phyloP scores from a whole-genome alignment of 495 filamentous ascomycete genomes.

The Podospora anserina region DNA sequence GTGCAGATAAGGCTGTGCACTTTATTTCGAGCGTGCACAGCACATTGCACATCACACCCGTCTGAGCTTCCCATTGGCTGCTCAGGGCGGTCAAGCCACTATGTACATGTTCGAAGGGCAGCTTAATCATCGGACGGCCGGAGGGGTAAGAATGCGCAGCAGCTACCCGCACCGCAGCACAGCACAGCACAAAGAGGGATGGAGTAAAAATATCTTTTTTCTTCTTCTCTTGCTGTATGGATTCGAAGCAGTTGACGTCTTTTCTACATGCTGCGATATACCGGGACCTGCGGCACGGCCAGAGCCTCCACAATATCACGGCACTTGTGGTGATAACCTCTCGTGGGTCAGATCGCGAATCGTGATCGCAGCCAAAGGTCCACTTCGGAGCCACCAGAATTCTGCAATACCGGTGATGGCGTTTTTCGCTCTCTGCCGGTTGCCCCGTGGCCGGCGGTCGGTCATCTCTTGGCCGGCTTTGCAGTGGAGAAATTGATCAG shows the following conservation, averaged over 20 bases:
- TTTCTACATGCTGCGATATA: conserved; percentile 28
- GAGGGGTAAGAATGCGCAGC: conserved; percentile 30
- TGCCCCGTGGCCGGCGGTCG: not conserved
- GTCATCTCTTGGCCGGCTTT: conserved; percentile 8
- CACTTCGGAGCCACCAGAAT: not conserved
- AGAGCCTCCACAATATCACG: conserved; percentile 31
- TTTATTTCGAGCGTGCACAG: conserved; percentile 25
- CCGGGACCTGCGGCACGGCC: conserved; percentile 20
- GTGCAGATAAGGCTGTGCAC: conserved; percentile 33
- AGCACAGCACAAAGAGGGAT: conserved; percentile 26
- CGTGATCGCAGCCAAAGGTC: conserved; percentile 1
- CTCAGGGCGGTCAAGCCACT: conserved; percentile 19
- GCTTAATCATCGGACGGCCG: conserved; percentile 16
- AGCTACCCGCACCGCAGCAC: conserved; percentile 25
- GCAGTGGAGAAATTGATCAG: conserved; percentile 5
- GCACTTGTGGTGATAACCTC: conserved; percentile 9
- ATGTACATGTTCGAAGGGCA: not conserved
- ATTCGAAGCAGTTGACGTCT: conserved; percentile 1
- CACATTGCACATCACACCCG: conserved; percentile 17
- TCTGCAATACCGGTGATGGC: not conserved
- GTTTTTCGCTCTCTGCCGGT: not conserved
- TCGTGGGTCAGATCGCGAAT: not conserved
- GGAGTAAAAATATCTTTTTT: conserved; percentile 35
- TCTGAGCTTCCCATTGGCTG: conserved; percentile 25
- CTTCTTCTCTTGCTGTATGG: not conserved